phyloP scores from a whole-genome alignment of 2,329 filamentous ascomycete species.

The Cladosporium cucumerinum region DNA sequence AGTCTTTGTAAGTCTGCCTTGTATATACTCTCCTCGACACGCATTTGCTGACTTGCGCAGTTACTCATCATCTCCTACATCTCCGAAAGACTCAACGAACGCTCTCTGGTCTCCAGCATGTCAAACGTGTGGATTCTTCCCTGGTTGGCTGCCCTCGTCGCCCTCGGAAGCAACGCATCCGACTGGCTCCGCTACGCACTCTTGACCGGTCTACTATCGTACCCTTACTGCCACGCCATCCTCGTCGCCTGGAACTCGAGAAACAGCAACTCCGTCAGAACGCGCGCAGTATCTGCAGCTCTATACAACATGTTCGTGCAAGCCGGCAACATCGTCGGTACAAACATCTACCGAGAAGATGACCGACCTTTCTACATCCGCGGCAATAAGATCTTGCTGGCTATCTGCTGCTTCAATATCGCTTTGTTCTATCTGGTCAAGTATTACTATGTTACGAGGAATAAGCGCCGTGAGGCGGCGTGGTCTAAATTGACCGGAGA shows the following conservation, averaged over 20 bases:
- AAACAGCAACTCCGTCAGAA: slow-evolving; percentile 43
- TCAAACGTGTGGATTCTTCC: slow-evolving; percentile 41
- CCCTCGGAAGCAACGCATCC: slow-evolving; percentile 27
- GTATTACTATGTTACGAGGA: slow-evolving; percentile 34
- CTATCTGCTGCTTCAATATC: slow-evolving; percentile 32
- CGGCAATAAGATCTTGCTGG: slow-evolving; percentile 38
- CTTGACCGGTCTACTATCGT: slow-evolving; percentile 40
- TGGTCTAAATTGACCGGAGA: slow-evolving; percentile 50
- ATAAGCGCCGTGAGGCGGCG: slow-evolving; percentile 20
- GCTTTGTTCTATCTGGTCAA: slow-evolving; percentile 32
- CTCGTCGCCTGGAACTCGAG: slow-evolving; percentile 43
- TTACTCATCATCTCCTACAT: slow-evolving; percentile 49
- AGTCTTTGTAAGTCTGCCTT: slow-evolving; percentile 27
- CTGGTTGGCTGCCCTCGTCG: slow-evolving; percentile 38
- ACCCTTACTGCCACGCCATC: slow-evolving; percentile 45
- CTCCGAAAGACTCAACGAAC: slow-evolving; percentile 41
- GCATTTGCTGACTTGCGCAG: slow-evolving; percentile 31
- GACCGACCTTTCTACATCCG: slow-evolving; percentile 44
- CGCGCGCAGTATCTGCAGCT: slow-evolving; percentile 42
- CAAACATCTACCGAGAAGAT: slow-evolving; percentile 49
- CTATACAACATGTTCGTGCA: slow-evolving; percentile 43
- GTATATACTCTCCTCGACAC: slow-evolving; percentile 32
- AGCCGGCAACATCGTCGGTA: slow-evolving; percentile 44
- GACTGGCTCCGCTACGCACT: slow-evolving; percentile 40
- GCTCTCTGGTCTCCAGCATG: slow-evolving; percentile 46